Evolutionary conservation across 2,329 filamentous ascomycete species (phyloP), one percentile per base, ranked within the genome.

Genomic region (Botrytis squamosa): DNA sequence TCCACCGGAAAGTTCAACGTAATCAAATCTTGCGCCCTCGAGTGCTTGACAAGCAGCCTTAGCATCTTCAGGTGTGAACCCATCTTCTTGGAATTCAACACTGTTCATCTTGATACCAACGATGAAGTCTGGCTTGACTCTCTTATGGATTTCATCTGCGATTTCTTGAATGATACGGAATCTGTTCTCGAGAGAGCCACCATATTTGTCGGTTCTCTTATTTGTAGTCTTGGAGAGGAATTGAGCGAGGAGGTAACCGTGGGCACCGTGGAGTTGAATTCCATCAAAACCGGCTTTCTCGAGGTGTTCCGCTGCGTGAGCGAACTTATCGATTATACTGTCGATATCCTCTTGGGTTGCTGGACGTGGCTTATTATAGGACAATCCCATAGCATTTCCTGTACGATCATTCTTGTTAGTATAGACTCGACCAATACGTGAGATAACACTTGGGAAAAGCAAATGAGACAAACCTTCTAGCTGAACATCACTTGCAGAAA

Each of bases 1-100:
- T 0, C 91, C 91, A 0, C 91, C 91, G 29, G 86, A 89, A 40
- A 93, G 85, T 81, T 93, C 91, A 2, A 93, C 81, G 76, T 92
- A 92, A 81, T 93, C 91, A 70, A 89, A 88, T 12, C 80, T 80
- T 74, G 85, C 84, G 66, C 82, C 78, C 78, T 89, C 86, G 2
- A 89, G 81, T 36, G 84, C 79, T 62, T 82, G 80, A 80, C 85
- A 86, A 1, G 93, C 81, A 8, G 83, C 87, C 44, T 84, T 82
- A 4, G 91, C 83, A 77, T 92, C 90, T 69, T 88, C 85, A 46
- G 91, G 82, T 59, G 86, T 88, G 49, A 88, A 85, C 0, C 86
- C 87, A 40, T 84, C 83, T 20, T 89, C 89, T 40, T 86, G 82
- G 62, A 89, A 80, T 85, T 91, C 88, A 1, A 87, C 87, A n/a